A percentile compares a stretch with the other conserved stretches of the same genome.
Conservation (phyloP, 2,329 filamentous ascomycete genomes). For the Penicillium sp. region DNA sequence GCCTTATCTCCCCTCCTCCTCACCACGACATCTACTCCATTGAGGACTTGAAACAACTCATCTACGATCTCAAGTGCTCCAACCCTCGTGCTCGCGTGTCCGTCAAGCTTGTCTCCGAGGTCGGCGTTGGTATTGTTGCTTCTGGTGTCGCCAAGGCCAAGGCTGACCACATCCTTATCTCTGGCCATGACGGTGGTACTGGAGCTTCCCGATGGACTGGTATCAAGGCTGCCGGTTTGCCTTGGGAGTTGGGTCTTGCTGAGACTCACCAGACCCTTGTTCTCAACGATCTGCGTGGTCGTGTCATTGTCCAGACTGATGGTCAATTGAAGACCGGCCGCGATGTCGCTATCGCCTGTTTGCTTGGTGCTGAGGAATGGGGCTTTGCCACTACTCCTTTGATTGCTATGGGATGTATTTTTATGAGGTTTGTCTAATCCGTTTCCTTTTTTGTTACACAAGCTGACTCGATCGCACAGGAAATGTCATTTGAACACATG, state of each 20-base stretch:
- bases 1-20: constrained; percentile 90
- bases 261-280: constrained; percentile 97
- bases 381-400: constrained; percentile 92
- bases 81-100: constrained; percentile 89
- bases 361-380: constrained; percentile 97
- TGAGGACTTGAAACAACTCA: constrained; percentile 94
- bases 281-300: constrained; percentile 89
- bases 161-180: constrained; percentile 94
- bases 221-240: constrained; percentile 96
- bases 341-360: constrained; percentile 88
- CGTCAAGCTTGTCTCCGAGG: constrained; percentile 96
- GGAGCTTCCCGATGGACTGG: constrained; percentile 96
- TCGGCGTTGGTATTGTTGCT: constrained; percentile 93
- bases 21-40: constrained; percentile 99
- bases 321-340: constrained; percentile 89
- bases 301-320: constrained; percentile 94
- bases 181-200: constrained; percentile 93
- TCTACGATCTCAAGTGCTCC: constrained; percentile 95
- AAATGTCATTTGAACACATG: constrained; percentile 61
- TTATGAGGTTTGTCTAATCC: constrained; percentile 63
- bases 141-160: constrained; percentile 97
- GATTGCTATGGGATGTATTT: constrained; percentile 94
- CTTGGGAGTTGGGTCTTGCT: constrained; percentile 93
- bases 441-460: background rate
- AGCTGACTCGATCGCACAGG: no score